Percentiles rank a stretch among this genome's conserved stretches.
These are phyloP conservation scores for Copromyces sp. DNA, from an alignment of 495 filamentous ascomycete species.

Conservation along the genomic window DNA sequence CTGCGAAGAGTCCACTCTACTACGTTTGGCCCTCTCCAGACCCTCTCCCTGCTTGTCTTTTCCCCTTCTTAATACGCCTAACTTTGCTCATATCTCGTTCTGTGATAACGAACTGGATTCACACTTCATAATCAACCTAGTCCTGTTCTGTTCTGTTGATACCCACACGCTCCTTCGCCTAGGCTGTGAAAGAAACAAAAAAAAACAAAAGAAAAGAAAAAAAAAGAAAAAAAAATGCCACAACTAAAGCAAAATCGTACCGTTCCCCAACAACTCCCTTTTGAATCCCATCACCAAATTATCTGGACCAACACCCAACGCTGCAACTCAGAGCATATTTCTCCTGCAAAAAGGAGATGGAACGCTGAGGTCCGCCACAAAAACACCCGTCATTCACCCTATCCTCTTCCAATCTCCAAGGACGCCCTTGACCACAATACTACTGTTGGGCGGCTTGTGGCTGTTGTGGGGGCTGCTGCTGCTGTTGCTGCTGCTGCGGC, in stretches of 20 bases:
- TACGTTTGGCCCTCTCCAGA: background rate
- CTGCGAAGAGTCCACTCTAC: background rate
- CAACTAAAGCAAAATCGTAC: background rate
- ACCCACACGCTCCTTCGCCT: background rate
- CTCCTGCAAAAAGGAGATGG: background rate
- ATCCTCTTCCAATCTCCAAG: background rate
- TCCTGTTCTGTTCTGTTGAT: background rate
- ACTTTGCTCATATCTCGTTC: background rate
- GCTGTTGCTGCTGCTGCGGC: background rate
- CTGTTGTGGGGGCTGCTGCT: background rate
- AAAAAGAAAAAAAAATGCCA: slow-evolving; percentile 1
- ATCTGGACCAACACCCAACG: background rate
- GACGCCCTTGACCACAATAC: background rate
- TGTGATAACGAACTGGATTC: background rate
- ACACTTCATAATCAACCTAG: background rate
- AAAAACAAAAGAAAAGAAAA: background rate
- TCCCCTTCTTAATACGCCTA: background rate
- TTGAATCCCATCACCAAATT: background rate
- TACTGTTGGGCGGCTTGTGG: background rate
- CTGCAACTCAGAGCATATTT: background rate
- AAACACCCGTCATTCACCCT: background rate
- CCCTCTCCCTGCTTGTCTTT: background rate
- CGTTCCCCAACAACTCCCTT: background rate
- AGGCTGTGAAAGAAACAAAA: background rate
- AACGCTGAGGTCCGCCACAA: background rate